phyloP scores from a whole-genome alignment of 23 red algal species.

The Rhodosorus marinus region DNA sequence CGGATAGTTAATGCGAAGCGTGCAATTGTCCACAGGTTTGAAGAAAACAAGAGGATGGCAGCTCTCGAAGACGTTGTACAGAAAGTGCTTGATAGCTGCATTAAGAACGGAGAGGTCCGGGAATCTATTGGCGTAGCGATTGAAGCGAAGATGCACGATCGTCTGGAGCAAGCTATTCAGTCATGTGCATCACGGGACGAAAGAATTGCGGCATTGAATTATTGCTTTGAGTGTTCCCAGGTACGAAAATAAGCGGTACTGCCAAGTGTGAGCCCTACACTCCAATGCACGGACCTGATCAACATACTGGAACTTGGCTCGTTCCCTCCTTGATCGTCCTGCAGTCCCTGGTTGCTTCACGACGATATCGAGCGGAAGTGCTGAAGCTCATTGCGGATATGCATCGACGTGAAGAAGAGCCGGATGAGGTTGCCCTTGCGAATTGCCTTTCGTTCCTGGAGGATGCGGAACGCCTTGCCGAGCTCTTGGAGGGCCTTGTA shows the following conservation, averaged over 20 bases:
- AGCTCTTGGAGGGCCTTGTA: constrained; percentile 5
- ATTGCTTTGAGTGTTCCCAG: constrained; percentile 78
- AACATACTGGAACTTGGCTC: background rate
- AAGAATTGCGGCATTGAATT: constrained; percentile 28
- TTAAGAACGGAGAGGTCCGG: constrained; percentile 45
- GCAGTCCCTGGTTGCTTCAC: constrained; percentile 35
- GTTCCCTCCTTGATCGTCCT: background rate
- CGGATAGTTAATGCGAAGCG: no score
- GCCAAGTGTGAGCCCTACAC: background rate
- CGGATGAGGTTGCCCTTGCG: constrained; percentile 30
- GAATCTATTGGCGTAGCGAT: constrained; percentile 87
- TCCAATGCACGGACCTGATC: background rate
- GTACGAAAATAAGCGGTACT: background rate
- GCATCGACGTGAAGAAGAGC: constrained; percentile 1
- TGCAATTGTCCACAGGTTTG: no score
- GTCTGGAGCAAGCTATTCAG: constrained; percentile 39
- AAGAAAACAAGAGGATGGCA: no score
- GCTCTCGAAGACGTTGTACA: constrained; percentile 62
- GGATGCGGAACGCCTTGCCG: constrained; percentile 58
- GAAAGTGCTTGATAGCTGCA: constrained; percentile 49
- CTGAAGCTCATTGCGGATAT: constrained; percentile 41
- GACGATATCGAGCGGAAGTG: constrained; percentile 41
- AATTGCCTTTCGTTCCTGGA: constrained; percentile 55
- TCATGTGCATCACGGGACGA: constrained; percentile 12
- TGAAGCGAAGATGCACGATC: constrained; percentile 60